These are phyloP conservation scores for Hypoxylon crocopeplum DNA, from an alignment of 495 filamentous ascomycete species.

Conservation along the genomic window DNA sequence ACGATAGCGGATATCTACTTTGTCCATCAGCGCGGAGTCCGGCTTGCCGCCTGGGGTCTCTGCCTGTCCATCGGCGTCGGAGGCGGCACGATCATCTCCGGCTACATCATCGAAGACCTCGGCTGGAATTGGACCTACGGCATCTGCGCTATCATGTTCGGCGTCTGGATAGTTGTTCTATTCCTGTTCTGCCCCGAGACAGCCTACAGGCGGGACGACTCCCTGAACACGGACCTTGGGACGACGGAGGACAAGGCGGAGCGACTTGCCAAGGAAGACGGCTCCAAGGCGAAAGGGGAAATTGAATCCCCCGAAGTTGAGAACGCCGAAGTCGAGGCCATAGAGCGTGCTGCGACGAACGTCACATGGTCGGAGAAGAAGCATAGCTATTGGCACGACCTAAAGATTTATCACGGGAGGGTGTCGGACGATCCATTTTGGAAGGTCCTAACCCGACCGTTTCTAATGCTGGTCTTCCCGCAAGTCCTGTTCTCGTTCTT, in stretches of 20 bases:
- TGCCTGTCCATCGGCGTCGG: conserved; percentile 36
- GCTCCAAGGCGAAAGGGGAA: conserved; percentile 5
- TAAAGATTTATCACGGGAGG: conserved; percentile 46
- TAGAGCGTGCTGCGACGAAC: conserved; percentile 8
- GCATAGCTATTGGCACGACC: conserved; percentile 46
- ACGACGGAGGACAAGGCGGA: conserved; percentile 20
- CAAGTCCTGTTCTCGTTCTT: conserved; percentile 52
- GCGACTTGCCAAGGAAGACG: conserved; percentile 3
- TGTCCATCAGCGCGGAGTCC: conserved; percentile 47
- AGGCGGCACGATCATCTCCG: conserved; percentile 42
- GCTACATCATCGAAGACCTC: conserved; percentile 39
- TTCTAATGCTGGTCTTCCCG: conserved; percentile 48
- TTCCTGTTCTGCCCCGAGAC: conserved; percentile 45
- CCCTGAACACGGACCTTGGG: conserved; percentile 42
- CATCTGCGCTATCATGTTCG: conserved; percentile 41
- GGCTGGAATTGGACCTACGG: conserved; percentile 46
- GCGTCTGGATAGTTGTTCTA: conserved; percentile 36
- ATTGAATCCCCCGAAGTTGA: neutral
- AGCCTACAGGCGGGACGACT: conserved; percentile 38
- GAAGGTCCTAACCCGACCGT: conserved; percentile 46
- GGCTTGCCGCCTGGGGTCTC: conserved; percentile 39
- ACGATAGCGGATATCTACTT: conserved; percentile 59
- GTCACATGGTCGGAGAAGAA: conserved; percentile 33
- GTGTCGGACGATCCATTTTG: conserved; percentile 46
- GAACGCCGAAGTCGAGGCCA: conserved; percentile 5